These are phyloP conservation scores for Limnanthes douglasii DNA, from an alignment of 345 rosid species.

Conservation along the genomic window DNA sequence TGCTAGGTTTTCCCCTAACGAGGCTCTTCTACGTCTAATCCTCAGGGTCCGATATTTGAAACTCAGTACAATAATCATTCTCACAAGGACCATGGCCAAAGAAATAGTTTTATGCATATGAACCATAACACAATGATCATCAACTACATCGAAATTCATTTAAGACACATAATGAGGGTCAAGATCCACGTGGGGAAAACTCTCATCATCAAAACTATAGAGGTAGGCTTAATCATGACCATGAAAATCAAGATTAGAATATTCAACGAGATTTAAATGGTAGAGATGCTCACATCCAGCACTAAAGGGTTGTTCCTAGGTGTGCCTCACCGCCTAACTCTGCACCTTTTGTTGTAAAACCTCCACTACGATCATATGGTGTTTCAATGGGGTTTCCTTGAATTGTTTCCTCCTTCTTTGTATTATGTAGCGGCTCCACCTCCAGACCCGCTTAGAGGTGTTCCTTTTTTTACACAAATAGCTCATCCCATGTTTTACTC, in stretches of 20 bases:
- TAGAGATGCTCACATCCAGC: constrained; percentile 51
- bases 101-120: constrained; percentile 24
- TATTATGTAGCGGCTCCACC: too few species aligned
- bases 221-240: constrained; percentile 65
- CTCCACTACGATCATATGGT: constrained; percentile 31
- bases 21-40: constrained; percentile 18
- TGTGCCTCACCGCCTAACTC: constrained; percentile 25
- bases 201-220: constrained; percentile 58
- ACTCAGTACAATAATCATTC: constrained; percentile 21
- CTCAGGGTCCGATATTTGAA: constrained; percentile 19
- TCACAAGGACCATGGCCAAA: constrained; percentile 36
- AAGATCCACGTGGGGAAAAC: constrained; percentile 15
- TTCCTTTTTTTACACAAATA: constrained; percentile 22
- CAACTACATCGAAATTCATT: constrained; percentile 34
- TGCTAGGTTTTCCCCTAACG: constrained; percentile 28
- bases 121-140: constrained; percentile 28
- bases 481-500: constrained; percentile 24
- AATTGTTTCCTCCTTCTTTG: constrained; percentile 22
- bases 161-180: constrained; percentile 29
- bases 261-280: constrained; percentile 37
- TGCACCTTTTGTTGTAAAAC: constrained; percentile 31
- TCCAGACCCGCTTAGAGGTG: too few species aligned
- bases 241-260: constrained; percentile 52
- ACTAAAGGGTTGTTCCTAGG: constrained; percentile 39
- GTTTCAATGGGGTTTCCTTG: constrained; percentile 42